A percentile compares a stretch with the other conserved stretches of the same genome.
Evolutionary conservation across 1,139 yeast genomes (phyloP).

Genomic region (Lodderomyces margitis): DNA sequence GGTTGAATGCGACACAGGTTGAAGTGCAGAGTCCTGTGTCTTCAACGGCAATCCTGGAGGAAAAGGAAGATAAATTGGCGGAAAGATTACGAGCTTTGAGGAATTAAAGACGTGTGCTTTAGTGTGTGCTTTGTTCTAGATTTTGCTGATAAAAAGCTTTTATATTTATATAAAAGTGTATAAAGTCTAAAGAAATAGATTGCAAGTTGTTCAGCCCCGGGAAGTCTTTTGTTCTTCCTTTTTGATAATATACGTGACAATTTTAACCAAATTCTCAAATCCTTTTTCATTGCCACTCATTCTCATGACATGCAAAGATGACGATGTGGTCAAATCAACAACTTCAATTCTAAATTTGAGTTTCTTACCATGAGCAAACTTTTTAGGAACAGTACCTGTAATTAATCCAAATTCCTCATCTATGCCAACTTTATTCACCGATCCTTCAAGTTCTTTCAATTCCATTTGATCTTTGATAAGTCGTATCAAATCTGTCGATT

Average conservation of each 20-base stretch:
- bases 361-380: slow-evolving; percentile 47
- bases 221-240: slow-evolving; percentile 38
- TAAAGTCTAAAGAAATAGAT: not conserved
- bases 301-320: slow-evolving; percentile 55
- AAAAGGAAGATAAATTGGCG: slow-evolving; percentile 82
- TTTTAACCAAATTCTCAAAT: slow-evolving; percentile 53
- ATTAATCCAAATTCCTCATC: slow-evolving; percentile 46
- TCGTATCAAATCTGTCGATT: slow-evolving; percentile 30
- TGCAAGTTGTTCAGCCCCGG: not conserved
- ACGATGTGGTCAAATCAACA: slow-evolving; percentile 37
- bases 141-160: not conserved
- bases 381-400: slow-evolving; percentile 48
- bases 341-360: slow-evolving; percentile 48
- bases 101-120: slow-evolving; percentile 15
- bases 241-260: slow-evolving; percentile 39
- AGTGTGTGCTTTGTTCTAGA: not conserved
- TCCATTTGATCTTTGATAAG: slow-evolving; percentile 42
- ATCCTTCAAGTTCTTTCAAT: slow-evolving; percentile 51
- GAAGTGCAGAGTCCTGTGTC: slow-evolving; percentile 40
- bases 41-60: slow-evolving; percentile 50
- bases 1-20: slow-evolving; percentile 56
- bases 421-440: slow-evolving; percentile 40
- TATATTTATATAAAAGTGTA: slow-evolving; percentile 3
- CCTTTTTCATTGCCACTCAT: slow-evolving; percentile 70
- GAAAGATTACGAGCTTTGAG: slow-evolving; percentile 82